Evolutionary conservation across 208 protist genomes (phyloP).

Genomic region (Zelonia costaricensis): DNA sequence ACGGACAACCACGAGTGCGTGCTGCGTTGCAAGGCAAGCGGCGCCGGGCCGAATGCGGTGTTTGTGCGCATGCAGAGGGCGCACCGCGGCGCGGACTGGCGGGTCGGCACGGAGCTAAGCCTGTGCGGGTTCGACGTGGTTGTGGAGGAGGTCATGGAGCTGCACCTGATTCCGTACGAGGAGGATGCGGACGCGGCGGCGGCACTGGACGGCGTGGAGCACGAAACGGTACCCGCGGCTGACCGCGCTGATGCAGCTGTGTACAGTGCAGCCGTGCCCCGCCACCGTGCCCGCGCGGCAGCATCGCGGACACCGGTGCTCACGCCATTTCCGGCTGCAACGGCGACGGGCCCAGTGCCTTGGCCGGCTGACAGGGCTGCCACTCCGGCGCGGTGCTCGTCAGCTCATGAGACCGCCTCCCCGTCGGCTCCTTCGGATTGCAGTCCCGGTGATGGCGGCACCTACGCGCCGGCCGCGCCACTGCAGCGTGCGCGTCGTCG

Average conservation of each 20-base stretch:
- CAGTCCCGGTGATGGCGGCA: too few species aligned
- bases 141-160: conserved; percentile 60
- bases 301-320: too few species aligned
- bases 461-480: too few species aligned
- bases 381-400: too few species aligned
- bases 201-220: too few species aligned
- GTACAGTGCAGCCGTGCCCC: not conserved
- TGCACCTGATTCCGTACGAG: conserved; percentile 70
- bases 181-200: not conserved
- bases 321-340: too few species aligned
- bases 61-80: conserved; percentile 60
- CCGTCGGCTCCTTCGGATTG: too few species aligned
- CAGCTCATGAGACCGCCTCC: too few species aligned
- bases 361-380: too few species aligned
- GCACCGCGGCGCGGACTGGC: conserved; percentile 52
- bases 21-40: conserved; percentile 36
- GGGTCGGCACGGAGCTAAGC: conserved; percentile 42
- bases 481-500: too few species aligned
- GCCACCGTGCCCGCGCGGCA: not conserved
- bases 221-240: too few species aligned
- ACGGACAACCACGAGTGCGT: conserved; percentile 32
- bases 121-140: conserved; percentile 49
- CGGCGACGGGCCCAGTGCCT: too few species aligned
- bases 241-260: not conserved
- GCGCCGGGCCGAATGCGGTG: conserved; percentile 41